These are phyloP conservation scores for Kodamaea derodonti DNA, from an alignment of 1,139 yeast species.

Conservation along the genomic window DNA sequence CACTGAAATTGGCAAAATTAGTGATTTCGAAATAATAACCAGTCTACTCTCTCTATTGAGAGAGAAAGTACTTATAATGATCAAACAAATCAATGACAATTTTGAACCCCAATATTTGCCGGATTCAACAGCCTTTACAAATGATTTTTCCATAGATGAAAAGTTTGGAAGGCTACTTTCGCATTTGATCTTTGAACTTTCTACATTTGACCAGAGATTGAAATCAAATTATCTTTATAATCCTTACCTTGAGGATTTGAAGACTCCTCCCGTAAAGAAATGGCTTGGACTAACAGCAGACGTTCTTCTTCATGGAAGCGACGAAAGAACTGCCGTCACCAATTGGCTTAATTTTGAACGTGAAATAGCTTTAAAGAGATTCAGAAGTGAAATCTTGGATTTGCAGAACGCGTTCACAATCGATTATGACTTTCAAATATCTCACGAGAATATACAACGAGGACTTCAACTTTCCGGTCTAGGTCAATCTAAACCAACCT, in stretches of 20 bases:
- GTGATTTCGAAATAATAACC: slow-evolving; percentile 51
- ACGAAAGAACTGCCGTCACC: slow-evolving; percentile 24
- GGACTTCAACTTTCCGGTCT: neutral
- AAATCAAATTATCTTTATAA: slow-evolving; percentile 53
- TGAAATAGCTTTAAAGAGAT: slow-evolving; percentile 53
- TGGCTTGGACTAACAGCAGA: slow-evolving; percentile 65
- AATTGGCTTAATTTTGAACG: slow-evolving; percentile 69
- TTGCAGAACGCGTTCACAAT: slow-evolving; percentile 54
- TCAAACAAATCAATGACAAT: slow-evolving; percentile 25
- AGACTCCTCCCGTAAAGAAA: slow-evolving; percentile 26
- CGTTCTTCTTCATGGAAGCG: slow-evolving; percentile 38
- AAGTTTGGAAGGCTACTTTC: slow-evolving; percentile 49
- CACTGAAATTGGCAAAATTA: slow-evolving; percentile 25
- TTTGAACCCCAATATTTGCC: slow-evolving; percentile 12
- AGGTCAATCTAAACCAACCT: slow-evolving; percentile 51
- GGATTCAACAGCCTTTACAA: neutral
- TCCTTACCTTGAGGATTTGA: slow-evolving; percentile 36
- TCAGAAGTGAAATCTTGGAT: slow-evolving; percentile 50
- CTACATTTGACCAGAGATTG: slow-evolving; percentile 55
- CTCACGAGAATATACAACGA: neutral
- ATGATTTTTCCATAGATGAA: slow-evolving; percentile 13
- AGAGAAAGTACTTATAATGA: slow-evolving; percentile 37
- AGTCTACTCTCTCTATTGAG: slow-evolving; percentile 51
- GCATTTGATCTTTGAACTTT: slow-evolving; percentile 58
- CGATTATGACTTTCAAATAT: slow-evolving; percentile 45